phyloP scores from a whole-genome alignment of 805 yeast species.

The Monosporozyma unispora region DNA sequence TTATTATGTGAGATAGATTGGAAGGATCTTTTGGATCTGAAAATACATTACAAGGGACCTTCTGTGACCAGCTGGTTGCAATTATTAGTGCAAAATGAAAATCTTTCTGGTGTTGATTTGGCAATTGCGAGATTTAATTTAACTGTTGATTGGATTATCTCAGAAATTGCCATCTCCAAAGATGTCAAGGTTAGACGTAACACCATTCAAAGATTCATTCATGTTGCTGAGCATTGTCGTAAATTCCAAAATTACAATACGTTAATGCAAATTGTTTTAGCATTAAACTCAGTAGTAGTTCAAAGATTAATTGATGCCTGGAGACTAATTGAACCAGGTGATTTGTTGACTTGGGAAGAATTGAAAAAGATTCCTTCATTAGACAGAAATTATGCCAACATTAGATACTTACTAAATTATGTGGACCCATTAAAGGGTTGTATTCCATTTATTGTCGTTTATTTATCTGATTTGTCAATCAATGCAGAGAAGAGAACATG shows the following conservation, averaged over 20 bases:
- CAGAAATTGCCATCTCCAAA: slow-evolving; percentile 71
- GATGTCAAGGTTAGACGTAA: slow-evolving; percentile 50
- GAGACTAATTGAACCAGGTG: slow-evolving; percentile 64
- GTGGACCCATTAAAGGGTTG: slow-evolving; percentile 64
- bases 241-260: slow-evolving; percentile 75
- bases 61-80: slow-evolving; percentile 81
- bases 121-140: slow-evolving; percentile 81
- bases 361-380: slow-evolving; percentile 70
- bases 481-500: slow-evolving; percentile 39
- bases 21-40: slow-evolving; percentile 73
- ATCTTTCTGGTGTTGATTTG: slow-evolving; percentile 65
- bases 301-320: slow-evolving; percentile 60
- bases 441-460: slow-evolving; percentile 83
- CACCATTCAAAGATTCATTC: slow-evolving; percentile 78
- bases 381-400: slow-evolving; percentile 55
- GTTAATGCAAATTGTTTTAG: slow-evolving; percentile 77
- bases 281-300: slow-evolving; percentile 59
- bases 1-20: slow-evolving; percentile 80
- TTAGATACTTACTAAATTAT: slow-evolving; percentile 43
- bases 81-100: slow-evolving; percentile 49
- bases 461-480: slow-evolving; percentile 70
- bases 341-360: slow-evolving; percentile 54
- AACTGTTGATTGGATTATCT: slow-evolving; percentile 84
- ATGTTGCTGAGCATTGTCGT: slow-evolving; percentile 69
- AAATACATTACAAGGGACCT: slow-evolving; percentile 58